Percentiles rank a stretch among this genome's conserved stretches.
phyloP scores from a whole-genome alignment of 768 basidiomycete genomes.

The Cystobasidium tubakii region DNA sequence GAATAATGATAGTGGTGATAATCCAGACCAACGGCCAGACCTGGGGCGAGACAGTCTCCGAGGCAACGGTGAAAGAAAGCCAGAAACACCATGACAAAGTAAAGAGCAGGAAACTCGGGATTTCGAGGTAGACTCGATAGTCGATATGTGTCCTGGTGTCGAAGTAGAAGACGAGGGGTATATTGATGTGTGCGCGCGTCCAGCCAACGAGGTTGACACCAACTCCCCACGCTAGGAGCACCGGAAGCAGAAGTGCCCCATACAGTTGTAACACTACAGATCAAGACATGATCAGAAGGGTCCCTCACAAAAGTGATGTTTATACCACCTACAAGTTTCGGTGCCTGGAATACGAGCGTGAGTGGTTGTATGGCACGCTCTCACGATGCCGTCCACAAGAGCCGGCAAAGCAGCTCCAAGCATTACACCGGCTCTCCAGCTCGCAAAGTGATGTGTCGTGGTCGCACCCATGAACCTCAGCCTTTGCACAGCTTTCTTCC shows the following conservation, averaged over 20 bases:
- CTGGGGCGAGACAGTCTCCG: constrained; percentile 57
- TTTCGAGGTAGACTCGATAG: constrained; percentile 68
- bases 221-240: constrained; percentile 68
- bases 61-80: constrained; percentile 66
- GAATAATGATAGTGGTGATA: constrained; percentile 56
- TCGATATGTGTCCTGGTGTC: constrained; percentile 60
- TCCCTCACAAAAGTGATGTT: constrained; percentile 40
- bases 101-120: constrained; percentile 68
- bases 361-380: not conserved
- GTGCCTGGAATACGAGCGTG: constrained; percentile 13
- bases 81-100: constrained; percentile 62
- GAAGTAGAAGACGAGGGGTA: constrained; percentile 74
- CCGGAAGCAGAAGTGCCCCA: constrained; percentile 64
- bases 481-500: constrained; percentile 65
- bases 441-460: constrained; percentile 42
- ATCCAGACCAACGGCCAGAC: constrained; percentile 81
- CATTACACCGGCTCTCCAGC: constrained; percentile 41
- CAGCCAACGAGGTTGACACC: constrained; percentile 79
- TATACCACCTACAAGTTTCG: constrained; percentile 15
- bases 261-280: constrained; percentile 67
- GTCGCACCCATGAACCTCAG: constrained; percentile 56
- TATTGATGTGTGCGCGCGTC: constrained; percentile 73
- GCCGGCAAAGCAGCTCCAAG: constrained; percentile 39
- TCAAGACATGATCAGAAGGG: constrained; percentile 51
- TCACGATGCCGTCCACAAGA: constrained; percentile 41